Evolutionary conservation across 1,284 basidiomycete genomes (phyloP).

Genomic region (Fistulinella cinereoalba): DNA sequence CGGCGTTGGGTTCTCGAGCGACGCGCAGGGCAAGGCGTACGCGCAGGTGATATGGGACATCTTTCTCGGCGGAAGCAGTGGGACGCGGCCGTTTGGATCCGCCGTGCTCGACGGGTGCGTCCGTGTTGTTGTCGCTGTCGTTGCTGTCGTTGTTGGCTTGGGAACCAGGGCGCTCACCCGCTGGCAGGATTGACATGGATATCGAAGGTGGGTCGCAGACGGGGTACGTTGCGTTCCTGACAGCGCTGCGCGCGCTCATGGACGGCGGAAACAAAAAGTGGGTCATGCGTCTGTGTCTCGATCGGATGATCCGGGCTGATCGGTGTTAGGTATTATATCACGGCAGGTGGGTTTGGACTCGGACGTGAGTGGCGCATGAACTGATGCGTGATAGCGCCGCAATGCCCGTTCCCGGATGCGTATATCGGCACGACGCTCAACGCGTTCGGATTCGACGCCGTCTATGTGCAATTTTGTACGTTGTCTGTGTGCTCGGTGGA

Average conservation of each 20-base stretch:
- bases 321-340: conserved; percentile 54
- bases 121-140: too few species aligned
- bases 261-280: conserved; percentile 51
- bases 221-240: conserved; percentile 55
- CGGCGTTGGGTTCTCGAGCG: conserved; percentile 48
- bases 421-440: conserved; percentile 53
- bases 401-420: conserved; percentile 65
- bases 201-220: conserved; percentile 58
- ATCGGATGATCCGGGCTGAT: not conserved
- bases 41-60: conserved; percentile 63
- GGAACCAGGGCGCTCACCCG: too few species aligned
- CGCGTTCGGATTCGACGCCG: conserved; percentile 55
- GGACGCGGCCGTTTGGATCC: conserved; percentile 56
- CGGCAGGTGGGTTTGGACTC: conserved; percentile 33
- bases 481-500: conserved; percentile 12
- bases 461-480: conserved; percentile 60
- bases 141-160: too few species aligned
- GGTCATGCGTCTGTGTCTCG: conserved; percentile 15
- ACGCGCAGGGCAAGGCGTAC: conserved; percentile 49
- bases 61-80: conserved; percentile 52
- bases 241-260: conserved; percentile 46
- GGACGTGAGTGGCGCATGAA: not conserved
- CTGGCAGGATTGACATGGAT: conserved; percentile 61
- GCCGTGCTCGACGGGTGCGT: conserved; percentile 64
- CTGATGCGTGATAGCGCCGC: conserved; percentile 43